Evolutionary conservation across 495 filamentous ascomycete genomes (phyloP), one percentile per base, ranked within the genome.

Genomic region (Letharia columbiana): DNA sequence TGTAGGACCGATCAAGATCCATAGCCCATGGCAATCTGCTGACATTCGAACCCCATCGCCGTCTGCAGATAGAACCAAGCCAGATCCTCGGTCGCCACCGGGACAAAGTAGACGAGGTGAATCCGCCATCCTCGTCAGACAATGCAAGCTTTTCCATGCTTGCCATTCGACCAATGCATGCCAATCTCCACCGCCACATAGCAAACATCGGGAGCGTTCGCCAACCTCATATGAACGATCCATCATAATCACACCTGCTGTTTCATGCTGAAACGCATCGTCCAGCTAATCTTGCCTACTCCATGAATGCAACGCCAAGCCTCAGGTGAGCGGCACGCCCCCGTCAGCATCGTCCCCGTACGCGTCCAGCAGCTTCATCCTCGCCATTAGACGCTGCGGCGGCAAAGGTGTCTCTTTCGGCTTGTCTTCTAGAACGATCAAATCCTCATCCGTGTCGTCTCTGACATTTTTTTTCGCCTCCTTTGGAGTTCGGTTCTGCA

Each of bases 281-380:
- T 15, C 50, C 11, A 20, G 74, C 76, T 6, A 75, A 68, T 57
- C 71, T 20, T 42, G 40, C 17, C 2, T 47, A 18, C 18, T 20
- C 44, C 44, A 47, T 47, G 44, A 15, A 15, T 47, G 44, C 15
- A 47, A 47, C 20, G 44, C 44, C 23, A 28, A 28, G 23, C 23
- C 23, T 57, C 33, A 57, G 8, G 11, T 20, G 33, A 66, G 49
- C 2, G 58, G 23, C 31, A 61, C 64, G 13, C 58, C 64, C 4
- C 62, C 60, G 17, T 42, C 42, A 20, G 0, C 63, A 12, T 44
- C 50, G 12, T 59, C 50, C 35, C n/a, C 45, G 44, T 33, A 23
- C 39, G 45, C 58, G 28, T 57, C 45, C 33, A 31, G 23, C 35
- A 33, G 13, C 40, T 66, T 37, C 35, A 33, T 10, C 37, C 42